Evolutionary conservation across 495 filamentous ascomycete genomes (phyloP), one percentile per base, ranked within the genome.

Genomic region (Oidiodendron maius): DNA sequence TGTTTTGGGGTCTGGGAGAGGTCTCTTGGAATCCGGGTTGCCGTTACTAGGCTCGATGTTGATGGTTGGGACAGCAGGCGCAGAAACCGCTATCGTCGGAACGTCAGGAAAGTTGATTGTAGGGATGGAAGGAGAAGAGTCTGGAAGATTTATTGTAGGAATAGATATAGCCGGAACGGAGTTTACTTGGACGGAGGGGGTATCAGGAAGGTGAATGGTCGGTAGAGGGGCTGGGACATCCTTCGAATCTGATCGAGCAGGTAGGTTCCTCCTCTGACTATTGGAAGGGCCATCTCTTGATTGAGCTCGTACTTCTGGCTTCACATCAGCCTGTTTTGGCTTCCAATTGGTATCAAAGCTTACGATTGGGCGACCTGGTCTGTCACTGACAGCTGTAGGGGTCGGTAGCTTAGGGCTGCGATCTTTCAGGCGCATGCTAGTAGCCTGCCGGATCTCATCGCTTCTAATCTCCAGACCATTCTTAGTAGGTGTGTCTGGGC

Each of bases 291-390:
- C 11, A n/a, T 46, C 38, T 41, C 55, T 53, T 23, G 57, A 56
- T 51, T 52, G 45, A 53, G 52, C 56, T 60, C 52, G 52, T 42
- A 53, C 59, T 62, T 65, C 63, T 77, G 73, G 66, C 61, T 70
- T 71, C 43, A 64, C 61, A 75, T 77, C 75, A 77, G 73, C 66
- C 51, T 56, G 52, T 50, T 67, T 74, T 69, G 87, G 78, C 67
- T 82, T 85, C 89, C 87, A 93, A 64, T 82, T 71, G 55, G 71
- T 72, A 63, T 90, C 79, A 71, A 96, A 96, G 74, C 90, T 95
- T 70, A 96, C 88, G 64, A 96, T 96, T 43, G 89, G 90, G 58
- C 90, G 78, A 44, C 87, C 86, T 45, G 84, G 80, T 52, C 74
- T 82, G 66, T 94, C 82, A 68, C 87, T 93, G 62, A 96, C 88